Conservation (phyloP, 164 flowering plant genomes). For the Berberis vulgaris region DNA sequence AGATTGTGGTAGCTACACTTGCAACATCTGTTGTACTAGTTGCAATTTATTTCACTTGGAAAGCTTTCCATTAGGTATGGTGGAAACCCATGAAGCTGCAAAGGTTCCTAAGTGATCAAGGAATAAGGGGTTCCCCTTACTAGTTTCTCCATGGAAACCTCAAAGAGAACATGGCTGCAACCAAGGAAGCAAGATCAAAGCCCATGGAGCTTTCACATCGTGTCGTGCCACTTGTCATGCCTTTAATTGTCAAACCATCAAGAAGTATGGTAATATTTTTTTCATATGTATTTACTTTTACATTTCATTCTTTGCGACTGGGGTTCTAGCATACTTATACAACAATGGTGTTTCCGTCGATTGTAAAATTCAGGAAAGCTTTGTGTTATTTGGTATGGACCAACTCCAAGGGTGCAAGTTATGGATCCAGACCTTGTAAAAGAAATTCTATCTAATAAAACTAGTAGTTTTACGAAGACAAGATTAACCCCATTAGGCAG, state of each 20-base stretch:
- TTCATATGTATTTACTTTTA: background rate
- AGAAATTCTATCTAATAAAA: slow-evolving; percentile 6
- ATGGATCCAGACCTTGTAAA: slow-evolving; percentile 8
- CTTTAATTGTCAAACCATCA: slow-evolving; percentile 6
- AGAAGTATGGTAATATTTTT: slow-evolving; percentile 9
- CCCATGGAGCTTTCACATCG: slow-evolving; percentile 19
- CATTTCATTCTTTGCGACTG: background rate
- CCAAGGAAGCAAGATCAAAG: slow-evolving; percentile 15
- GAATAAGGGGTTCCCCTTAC: slow-evolving; percentile 32
- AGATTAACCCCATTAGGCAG: background rate
- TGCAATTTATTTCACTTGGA: background rate
- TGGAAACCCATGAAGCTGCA: slow-evolving; percentile 30
- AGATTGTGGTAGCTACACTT: background rate
- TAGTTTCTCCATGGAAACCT: slow-evolving; percentile 22
- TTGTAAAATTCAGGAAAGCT: slow-evolving; percentile 8
- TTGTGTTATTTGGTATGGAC: slow-evolving; percentile 5
- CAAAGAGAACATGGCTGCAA: slow-evolving; percentile 8
- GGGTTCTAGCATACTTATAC: background rate
- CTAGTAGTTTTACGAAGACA: background rate
- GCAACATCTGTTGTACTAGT: background rate
- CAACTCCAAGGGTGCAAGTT: slow-evolving; percentile 5
- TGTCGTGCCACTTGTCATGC: slow-evolving; percentile 12
- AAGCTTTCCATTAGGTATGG: slow-evolving; percentile 14
- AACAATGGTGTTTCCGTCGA: background rate
- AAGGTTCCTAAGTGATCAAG: slow-evolving; percentile 23